A percentile compares a stretch with the other conserved stretches of the same genome.
These are phyloP conservation scores for Tolypocladium tundrense DNA, from an alignment of 2,329 filamentous ascomycete species.

Conservation along the genomic window DNA sequence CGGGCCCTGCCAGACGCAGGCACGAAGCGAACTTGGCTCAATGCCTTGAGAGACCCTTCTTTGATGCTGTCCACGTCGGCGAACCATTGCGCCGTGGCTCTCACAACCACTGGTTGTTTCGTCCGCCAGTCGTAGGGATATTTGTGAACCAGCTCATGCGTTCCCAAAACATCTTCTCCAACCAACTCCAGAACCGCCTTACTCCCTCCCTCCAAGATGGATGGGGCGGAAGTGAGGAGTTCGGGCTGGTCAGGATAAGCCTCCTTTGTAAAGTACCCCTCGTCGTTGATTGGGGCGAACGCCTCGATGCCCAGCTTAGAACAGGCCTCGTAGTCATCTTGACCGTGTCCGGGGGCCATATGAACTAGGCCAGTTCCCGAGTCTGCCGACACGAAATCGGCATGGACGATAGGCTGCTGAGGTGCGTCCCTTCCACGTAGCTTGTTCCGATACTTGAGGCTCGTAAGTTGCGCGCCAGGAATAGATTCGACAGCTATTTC, in stretches of 20 bases:
- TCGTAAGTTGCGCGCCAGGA: slow-evolving; percentile 53
- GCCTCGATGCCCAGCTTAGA: slow-evolving; percentile 58
- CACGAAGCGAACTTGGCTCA: slow-evolving; percentile 67
- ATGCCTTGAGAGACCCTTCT: slow-evolving; percentile 54
- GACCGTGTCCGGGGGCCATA: slow-evolving; percentile 85
- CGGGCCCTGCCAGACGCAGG: slow-evolving; percentile 64
- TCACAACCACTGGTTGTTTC: slow-evolving; percentile 80
- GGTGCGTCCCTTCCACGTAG: slow-evolving; percentile 50
- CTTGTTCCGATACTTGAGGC: slow-evolving; percentile 58
- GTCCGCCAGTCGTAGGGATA: slow-evolving; percentile 98
- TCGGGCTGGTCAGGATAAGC: slow-evolving; percentile 63
- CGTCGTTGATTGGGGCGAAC: slow-evolving; percentile 73
- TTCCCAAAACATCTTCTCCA: slow-evolving; percentile 52
- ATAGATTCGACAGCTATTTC: slow-evolving; percentile 46
- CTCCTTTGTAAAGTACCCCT: slow-evolving; percentile 69
- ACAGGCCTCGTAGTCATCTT: slow-evolving; percentile 89
- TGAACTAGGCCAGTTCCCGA: slow-evolving; percentile 97
- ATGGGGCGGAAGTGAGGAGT: slow-evolving; percentile 53
- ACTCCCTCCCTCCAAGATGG: slow-evolving; percentile 62
- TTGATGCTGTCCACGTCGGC: slow-evolving; percentile 84
- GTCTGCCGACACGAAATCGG: slow-evolving; percentile 77
- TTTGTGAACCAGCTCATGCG: slow-evolving; percentile 72
- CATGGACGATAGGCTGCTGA: slow-evolving; percentile 64
- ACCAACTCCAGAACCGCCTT: slow-evolving; percentile 61
- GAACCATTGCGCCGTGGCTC: slow-evolving; percentile 97